Conservation (phyloP, 192 early-diverging fungal genomes). For the Geosiphon pyriformis region DNA sequence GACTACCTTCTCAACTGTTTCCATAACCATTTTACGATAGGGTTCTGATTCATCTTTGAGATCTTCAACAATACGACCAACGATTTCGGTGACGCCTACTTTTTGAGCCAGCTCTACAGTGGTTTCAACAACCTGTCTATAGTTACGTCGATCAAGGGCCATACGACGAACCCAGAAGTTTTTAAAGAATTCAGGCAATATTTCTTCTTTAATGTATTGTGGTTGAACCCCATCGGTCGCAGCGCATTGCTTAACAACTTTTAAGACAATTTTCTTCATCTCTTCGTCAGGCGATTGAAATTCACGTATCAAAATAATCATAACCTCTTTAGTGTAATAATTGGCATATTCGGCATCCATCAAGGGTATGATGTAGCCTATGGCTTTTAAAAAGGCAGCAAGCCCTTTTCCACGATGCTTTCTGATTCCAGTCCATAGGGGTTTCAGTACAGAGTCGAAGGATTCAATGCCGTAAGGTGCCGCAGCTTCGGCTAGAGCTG, state of each 20-base stretch:
- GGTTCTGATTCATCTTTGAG: conserved; percentile 94
- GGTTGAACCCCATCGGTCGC: conserved; percentile 88
- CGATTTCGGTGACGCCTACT: conserved; percentile 89
- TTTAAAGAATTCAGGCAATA: conserved; percentile 92
- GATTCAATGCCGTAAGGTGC: conserved; percentile 99
- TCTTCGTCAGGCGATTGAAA: conserved; percentile 97
- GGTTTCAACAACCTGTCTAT: conserved; percentile 89
- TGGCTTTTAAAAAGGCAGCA: conserved; percentile 97
- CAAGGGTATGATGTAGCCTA: conserved; percentile 95
- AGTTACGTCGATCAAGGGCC: conserved; percentile 92
- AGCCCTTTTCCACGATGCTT: conserved; percentile 93
- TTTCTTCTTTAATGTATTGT: conserved; percentile 80
- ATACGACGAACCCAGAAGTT: conserved; percentile 97
- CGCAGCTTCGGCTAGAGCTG: conserved; percentile 93
- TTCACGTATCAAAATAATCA: conserved; percentile 88
- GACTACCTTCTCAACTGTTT: conserved; percentile 83
- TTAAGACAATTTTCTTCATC: conserved; percentile 98
- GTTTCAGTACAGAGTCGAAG: conserved; percentile 85
- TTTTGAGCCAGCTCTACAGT: conserved; percentile 92
- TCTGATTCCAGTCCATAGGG: conserved; percentile 89
- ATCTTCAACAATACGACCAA: conserved; percentile 79
- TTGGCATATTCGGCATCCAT: conserved; percentile 96
- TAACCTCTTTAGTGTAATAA: conserved; percentile 90
- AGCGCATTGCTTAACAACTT: conserved; percentile 95
- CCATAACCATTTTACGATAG: conserved; percentile 97